Conservation (phyloP, 495 filamentous ascomycete genomes). For the Aspergillus bertholletiae region DNA sequence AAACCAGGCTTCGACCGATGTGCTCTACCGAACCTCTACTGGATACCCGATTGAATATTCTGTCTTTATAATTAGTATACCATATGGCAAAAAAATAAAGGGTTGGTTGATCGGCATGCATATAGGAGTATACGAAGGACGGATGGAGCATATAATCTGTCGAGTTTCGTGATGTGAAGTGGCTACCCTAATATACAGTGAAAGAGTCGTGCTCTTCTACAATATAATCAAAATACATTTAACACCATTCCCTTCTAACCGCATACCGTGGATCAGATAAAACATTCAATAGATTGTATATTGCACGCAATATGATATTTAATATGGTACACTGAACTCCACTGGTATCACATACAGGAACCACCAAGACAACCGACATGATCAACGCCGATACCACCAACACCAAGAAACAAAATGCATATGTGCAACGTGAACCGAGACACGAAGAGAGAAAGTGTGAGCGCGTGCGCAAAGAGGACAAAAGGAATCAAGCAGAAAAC, state of each 20-base stretch:
- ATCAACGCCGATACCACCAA: constrained; percentile 7
- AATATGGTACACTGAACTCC: background rate
- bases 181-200: background rate
- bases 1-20: constrained; percentile 25
- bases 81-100: constrained; percentile 5
- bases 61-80: constrained; percentile 10
- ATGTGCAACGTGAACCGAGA: background rate
- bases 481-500: constrained; percentile 26
- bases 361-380: background rate
- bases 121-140: constrained; percentile 2
- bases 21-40: constrained; percentile 23
- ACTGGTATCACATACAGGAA: background rate
- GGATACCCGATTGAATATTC: constrained; percentile 39
- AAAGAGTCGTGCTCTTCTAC: background rate
- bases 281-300: background rate
- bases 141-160: background rate
- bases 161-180: background rate
- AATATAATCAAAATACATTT: too few species aligned
- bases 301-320: background rate
- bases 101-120: background rate
- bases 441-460: background rate
- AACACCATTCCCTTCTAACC: too few species aligned
- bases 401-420: constrained; percentile 9
- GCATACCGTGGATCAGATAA: too few species aligned
- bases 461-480: background rate